Evolutionary conservation across 2,329 filamentous ascomycete species (phyloP), one percentile per base, ranked within the genome.

Genomic region (Microcyclosporella mali): DNA sequence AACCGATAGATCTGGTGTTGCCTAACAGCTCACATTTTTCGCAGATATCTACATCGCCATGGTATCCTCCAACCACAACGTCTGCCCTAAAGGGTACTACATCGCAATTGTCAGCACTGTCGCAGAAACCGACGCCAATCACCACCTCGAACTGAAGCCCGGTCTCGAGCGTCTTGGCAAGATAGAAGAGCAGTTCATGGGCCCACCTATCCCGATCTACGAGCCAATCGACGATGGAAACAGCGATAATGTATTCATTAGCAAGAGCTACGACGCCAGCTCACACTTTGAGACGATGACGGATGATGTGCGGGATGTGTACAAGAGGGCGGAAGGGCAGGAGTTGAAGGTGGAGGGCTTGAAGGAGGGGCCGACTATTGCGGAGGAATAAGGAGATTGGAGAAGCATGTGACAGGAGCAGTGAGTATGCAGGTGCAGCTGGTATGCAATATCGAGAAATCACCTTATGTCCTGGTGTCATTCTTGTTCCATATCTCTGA

Each of bases 71-170:
- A 87, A 89, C 29, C 94, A 98, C 74, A 97, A 94, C 60, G 94
- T 98, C 58, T 97, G 90, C 73, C 92, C 94, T 60, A 94, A 95
- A 78, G 90, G 90, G 49, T 97, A 95, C 79, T 98, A 94, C 75
- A 88, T 98, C 58, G 92, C 92, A 59, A 98, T 97, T 49, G 90
- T 98, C 53, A 95, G 88, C 36, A 98, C 92, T 47, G 95, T 98
- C 62, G 88, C 92, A 52, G 94, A 98, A 75, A 83, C 82, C 33
- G 73, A 82, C 49, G 82, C 86, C 53, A 97, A 98, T 77, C 89
- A 95, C 70, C 92, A 98, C 69, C 75, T 95, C 45, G 92, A 98
- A 73, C 82, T 98, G 33, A 81, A 92, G 69, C 82, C 89, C 21
- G 92, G 90, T 61, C 82, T 97, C 55, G 88, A 95, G 62, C 83